These are phyloP conservation scores for Dryas octopetala DNA, from an alignment of 306 rosid genomes.

Conservation along the genomic window DNA sequence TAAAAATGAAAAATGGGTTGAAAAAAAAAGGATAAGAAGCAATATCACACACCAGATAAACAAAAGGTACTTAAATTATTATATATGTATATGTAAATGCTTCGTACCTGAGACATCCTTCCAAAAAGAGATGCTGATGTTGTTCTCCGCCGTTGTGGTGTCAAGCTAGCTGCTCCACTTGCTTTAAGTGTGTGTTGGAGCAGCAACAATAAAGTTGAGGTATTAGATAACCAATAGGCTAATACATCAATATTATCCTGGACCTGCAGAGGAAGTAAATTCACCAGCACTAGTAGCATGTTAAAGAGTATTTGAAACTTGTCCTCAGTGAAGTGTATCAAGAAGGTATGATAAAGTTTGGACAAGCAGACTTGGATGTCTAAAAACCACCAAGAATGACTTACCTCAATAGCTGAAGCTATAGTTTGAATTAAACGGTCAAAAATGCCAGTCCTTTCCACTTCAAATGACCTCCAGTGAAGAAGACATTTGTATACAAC, in stretches of 20 bases:
- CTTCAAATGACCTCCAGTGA: slow-evolving; percentile 99
- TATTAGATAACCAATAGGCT: slow-evolving; percentile 95
- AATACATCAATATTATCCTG: slow-evolving; percentile 84
- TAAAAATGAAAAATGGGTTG: slow-evolving; percentile 16
- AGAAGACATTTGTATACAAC: slow-evolving; percentile 96
- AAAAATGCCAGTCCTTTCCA: slow-evolving; percentile 90
- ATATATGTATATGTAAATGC: slow-evolving; percentile 15
- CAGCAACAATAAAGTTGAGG: slow-evolving; percentile 88
- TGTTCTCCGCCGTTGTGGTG: slow-evolving; percentile 96
- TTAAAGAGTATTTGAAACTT: slow-evolving; percentile 15
- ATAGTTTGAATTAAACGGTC: slow-evolving; percentile 94
- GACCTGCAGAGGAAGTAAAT: slow-evolving; percentile 51
- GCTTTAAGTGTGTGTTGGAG: slow-evolving; percentile 99
- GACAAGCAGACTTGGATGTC: slow-evolving; percentile 4
- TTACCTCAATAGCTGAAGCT: slow-evolving; percentile 95
- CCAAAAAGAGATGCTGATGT: slow-evolving; percentile 92
- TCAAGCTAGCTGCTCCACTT: slow-evolving; percentile 98
- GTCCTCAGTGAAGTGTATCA: slow-evolving; percentile 16
- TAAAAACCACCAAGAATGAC: slow-evolving; percentile 23
- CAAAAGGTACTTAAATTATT: slow-evolving; percentile 19
- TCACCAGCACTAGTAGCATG: slow-evolving; percentile 31
- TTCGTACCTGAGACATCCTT: slow-evolving; percentile 96
- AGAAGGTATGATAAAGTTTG: slow-evolving; percentile 23
- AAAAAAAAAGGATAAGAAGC: slow-evolving; percentile 23
- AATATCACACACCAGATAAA: slow-evolving; percentile 9